phyloP scores from a whole-genome alignment of 768 basidiomycete species.

The Porphyrellus cyaneotinctus region DNA sequence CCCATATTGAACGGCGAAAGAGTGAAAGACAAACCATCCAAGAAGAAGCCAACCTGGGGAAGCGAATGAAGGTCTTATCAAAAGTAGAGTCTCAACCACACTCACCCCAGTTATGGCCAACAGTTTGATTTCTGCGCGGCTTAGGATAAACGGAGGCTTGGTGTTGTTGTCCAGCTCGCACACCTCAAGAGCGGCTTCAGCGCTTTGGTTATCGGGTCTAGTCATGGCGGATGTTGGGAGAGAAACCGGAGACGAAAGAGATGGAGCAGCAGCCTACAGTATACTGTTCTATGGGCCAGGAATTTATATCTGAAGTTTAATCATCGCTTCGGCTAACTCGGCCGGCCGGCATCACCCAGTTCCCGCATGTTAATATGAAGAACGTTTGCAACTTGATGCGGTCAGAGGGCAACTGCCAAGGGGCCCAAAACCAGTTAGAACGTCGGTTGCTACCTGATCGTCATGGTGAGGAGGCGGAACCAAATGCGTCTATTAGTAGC shows the following conservation, averaged over 20 bases:
- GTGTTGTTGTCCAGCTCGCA: slow-evolving; percentile 28
- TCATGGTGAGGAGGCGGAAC: slow-evolving; percentile 4
- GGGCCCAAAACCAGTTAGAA: neutral
- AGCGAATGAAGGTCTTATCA: too few species aligned
- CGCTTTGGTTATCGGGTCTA: neutral
- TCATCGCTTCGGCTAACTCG: too few species aligned
- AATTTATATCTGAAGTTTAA: too few species aligned
- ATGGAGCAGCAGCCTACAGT: neutral
- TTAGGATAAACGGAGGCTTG: slow-evolving; percentile 39
- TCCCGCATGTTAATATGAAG: neutral
- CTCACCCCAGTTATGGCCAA: slow-evolving; percentile 58
- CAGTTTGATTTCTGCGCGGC: slow-evolving; percentile 51
- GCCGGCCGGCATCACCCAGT: too few species aligned
- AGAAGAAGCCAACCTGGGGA: slow-evolving; percentile 61
- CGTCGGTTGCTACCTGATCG: neutral
- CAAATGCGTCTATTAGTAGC: neutral
- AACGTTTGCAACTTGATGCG: slow-evolving; percentile 10
- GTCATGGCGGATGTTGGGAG: slow-evolving; percentile 10
- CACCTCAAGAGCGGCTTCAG: slow-evolving; percentile 20
- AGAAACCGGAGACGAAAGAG: neutral
- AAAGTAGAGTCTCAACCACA: neutral
- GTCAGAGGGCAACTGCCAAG: neutral
- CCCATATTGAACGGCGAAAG: neutral
- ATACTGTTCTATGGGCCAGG: too few species aligned
- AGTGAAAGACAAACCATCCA: slow-evolving; percentile 49